A percentile compares a stretch with the other conserved stretches of the same genome.
phyloP scores from a whole-genome alignment of 2,329 filamentous ascomycete species.

The Alternaria postmessia region DNA sequence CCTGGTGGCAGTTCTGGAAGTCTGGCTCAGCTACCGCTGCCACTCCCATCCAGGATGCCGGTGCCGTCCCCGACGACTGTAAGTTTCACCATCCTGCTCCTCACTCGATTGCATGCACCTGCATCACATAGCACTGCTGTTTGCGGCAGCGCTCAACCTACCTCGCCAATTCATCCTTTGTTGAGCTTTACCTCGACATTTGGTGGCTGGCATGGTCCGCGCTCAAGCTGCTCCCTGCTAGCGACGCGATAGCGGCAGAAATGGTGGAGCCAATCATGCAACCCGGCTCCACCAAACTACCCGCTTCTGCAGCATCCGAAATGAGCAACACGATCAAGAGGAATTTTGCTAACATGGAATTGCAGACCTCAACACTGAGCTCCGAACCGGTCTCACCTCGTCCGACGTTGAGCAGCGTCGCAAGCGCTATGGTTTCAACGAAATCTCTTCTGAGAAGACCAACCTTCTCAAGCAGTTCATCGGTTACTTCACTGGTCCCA shows the following conservation, averaged over 20 bases:
- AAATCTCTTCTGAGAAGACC: conserved; percentile 76
- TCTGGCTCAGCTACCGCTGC: conserved; percentile 42
- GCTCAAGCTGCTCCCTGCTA: conserved; percentile 25
- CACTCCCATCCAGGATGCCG: conserved; percentile 42
- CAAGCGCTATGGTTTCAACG: conserved; percentile 74
- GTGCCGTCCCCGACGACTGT: conserved; percentile 65
- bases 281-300: conserved; percentile 26
- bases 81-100: conserved; percentile 15
- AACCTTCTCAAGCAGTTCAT: conserved; percentile 79
- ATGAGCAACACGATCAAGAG: conserved; percentile 9
- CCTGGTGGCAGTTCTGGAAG: conserved; percentile 68
- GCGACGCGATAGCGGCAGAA: conserved; percentile 19
- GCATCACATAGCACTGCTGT: not conserved
- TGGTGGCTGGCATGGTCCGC: conserved; percentile 25
- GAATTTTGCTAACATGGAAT: conserved; percentile 49
- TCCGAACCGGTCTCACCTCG: conserved; percentile 68
- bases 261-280: conserved; percentile 32
- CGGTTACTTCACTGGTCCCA: conserved; percentile 77
- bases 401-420: conserved; percentile 69
- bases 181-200: conserved; percentile 15
- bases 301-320: conserved; percentile 17
- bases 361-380: conserved; percentile 68
- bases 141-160: not conserved
- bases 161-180: conserved; percentile 11
- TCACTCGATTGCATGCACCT: not conserved